Evolutionary conservation across 768 basidiomycete species (phyloP).

Genomic region (Leccinum subgranulosum): DNA sequence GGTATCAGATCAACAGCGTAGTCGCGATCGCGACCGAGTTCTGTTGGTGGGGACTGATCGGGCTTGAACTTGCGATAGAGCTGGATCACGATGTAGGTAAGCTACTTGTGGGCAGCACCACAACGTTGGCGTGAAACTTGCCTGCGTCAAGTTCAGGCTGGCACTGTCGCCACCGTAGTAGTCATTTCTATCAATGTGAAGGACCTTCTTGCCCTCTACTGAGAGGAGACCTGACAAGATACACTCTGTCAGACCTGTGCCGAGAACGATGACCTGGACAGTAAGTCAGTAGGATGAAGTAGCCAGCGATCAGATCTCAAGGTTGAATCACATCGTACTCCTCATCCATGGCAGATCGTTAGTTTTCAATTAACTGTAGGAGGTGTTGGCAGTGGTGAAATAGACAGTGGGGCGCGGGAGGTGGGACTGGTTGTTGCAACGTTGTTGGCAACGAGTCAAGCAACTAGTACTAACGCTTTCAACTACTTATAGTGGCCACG

Average conservation of each 20-base stretch:
- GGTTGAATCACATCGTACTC: conserved; percentile 79
- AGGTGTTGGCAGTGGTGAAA: conserved; percentile 5
- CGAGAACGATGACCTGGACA: conserved; percentile 80
- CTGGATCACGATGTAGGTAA: conserved; percentile 42
- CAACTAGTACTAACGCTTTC: not conserved
- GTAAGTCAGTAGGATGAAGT: conserved; percentile 13
- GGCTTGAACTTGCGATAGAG: conserved; percentile 94
- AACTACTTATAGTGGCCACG: conserved; percentile 33
- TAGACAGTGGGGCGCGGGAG: conserved; percentile 2
- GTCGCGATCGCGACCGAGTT: conserved; percentile 94
- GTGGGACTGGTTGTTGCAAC: conserved; percentile 14
- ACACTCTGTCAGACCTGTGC: conserved; percentile 97
- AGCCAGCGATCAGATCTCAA: conserved; percentile 14
- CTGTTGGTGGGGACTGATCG: conserved; percentile 68
- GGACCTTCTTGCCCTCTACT: conserved; percentile 99
- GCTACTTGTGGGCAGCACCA: conserved; percentile 2
- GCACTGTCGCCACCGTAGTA: conserved; percentile 99
- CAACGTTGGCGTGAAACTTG: conserved; percentile 33
- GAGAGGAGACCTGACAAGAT: conserved; percentile 96
- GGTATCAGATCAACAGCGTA: conserved; percentile 98
- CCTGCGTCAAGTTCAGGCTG: conserved; percentile 96
- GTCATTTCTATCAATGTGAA: conserved; percentile 98
- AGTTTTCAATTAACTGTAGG: conserved; percentile 8
- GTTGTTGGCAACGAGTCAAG: conserved; percentile 5
- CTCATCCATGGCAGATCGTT: conserved; percentile 80